phyloP scores from a whole-genome alignment of 1,284 basidiomycete genomes.

The Malassezia pachydermatis region DNA sequence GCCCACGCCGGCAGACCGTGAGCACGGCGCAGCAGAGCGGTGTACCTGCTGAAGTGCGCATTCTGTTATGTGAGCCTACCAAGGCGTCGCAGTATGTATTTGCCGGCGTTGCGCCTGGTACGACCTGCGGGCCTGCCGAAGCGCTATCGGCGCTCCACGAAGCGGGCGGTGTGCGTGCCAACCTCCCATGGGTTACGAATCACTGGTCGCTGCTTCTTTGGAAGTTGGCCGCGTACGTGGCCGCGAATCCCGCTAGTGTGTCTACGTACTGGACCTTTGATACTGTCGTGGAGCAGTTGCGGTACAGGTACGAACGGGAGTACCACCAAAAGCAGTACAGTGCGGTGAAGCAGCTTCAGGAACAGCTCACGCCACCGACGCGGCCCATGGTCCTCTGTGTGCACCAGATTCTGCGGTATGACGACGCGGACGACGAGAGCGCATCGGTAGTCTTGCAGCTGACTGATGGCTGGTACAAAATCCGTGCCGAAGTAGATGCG shows the following conservation, averaged over 20 bases:
- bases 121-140: conserved; percentile 18
- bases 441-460: conserved; percentile 58
- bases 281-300: conserved; percentile 63
- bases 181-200: conserved; percentile 73
- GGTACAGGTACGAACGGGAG: conserved; percentile 86
- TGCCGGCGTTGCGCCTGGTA: conserved; percentile 14
- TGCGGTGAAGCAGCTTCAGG: conserved; percentile 64
- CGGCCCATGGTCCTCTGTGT: conserved; percentile 75
- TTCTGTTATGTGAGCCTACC: conserved; percentile 25
- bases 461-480: conserved; percentile 90
- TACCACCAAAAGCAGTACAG: conserved; percentile 68
- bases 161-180: conserved; percentile 52
- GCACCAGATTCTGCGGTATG: conserved; percentile 55
- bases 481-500: conserved; percentile 65
- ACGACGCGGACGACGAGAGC: conserved; percentile 42
- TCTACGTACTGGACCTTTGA: conserved; percentile 26
- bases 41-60: conserved; percentile 28
- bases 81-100: conserved; percentile 29
- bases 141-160: conserved; percentile 22
- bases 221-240: conserved; percentile 57
- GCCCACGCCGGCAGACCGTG: conserved; percentile 19
- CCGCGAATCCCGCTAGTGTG: not conserved
- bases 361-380: conserved; percentile 63
- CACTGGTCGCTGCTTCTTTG: conserved; percentile 84
- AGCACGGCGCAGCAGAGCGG: conserved; percentile 23